Conservation (phyloP, 2,329 filamentous ascomycete genomes). For the Sarocladiaceae sp. region DNA sequence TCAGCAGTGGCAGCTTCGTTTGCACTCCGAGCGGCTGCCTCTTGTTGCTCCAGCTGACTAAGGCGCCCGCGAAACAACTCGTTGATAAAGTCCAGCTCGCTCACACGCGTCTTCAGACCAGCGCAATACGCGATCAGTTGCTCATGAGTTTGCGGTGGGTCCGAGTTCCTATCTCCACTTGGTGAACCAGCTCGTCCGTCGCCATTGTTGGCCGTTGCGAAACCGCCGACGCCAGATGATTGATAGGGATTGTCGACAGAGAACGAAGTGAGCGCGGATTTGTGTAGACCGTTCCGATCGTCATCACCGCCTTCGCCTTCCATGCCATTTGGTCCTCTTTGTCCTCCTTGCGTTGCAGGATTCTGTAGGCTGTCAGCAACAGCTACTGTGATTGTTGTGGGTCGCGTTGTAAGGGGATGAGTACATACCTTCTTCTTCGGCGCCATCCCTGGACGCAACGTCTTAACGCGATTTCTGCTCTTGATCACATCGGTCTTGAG, state of each 20-base stretch:
- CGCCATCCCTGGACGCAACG: slow-evolving; percentile 68
- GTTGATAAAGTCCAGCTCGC: slow-evolving; percentile 93
- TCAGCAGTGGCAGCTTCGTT: slow-evolving; percentile 53
- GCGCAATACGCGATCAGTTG: slow-evolving; percentile 76
- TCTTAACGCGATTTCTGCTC: slow-evolving; percentile 97
- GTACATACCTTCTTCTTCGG: slow-evolving; percentile 78
- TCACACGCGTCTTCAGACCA: slow-evolving; percentile 89
- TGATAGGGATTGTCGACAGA: slow-evolving; percentile 71
- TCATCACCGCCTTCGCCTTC: not conserved
- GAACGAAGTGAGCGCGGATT: slow-evolving; percentile 69
- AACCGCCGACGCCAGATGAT: slow-evolving; percentile 42
- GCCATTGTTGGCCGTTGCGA: slow-evolving; percentile 50
- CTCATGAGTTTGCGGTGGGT: slow-evolving; percentile 74
- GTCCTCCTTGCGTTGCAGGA: slow-evolving; percentile 40
- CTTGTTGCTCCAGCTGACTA: slow-evolving; percentile 73
- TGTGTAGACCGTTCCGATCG: slow-evolving; percentile 29
- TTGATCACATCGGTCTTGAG: slow-evolving; percentile 99
- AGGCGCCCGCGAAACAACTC: slow-evolving; percentile 74
- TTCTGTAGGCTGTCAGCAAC: not conserved
- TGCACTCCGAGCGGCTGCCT: slow-evolving; percentile 60
- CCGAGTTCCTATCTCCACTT: slow-evolving; percentile 60
- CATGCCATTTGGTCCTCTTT: slow-evolving; percentile 34
- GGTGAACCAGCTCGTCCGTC: slow-evolving; percentile 38
- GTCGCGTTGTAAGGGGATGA: not conserved
- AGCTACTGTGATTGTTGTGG: too few relatives aligned